Base-by-base conservation (phyloP, 139 green algal genomes). In the Haematococcus lacustris region DNA sequence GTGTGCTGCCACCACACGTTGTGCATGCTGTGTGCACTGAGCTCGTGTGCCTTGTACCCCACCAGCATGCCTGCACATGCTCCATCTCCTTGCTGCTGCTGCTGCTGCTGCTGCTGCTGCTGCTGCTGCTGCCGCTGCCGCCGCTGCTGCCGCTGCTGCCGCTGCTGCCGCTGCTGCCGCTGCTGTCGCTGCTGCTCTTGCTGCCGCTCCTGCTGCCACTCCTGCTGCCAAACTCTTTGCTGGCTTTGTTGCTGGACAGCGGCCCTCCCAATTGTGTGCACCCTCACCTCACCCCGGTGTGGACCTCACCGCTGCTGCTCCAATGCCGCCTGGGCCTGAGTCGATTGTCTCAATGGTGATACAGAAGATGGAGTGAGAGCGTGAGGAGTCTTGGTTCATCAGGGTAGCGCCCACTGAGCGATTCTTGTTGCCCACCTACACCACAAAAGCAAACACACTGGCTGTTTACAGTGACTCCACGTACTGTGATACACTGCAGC, bases 341-440 rank as follows among this genome's bases (percentile, higher is more conserved):
- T n/a, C n/a, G n/a, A 53, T 53, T 6, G 37, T 53, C 23, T 97
- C 93, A 28, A 95, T 88, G 59, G 94, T 96, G 70, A 98, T 88
- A 61, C 93, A 95, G 83, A 96, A 94, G 39, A 98, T 89, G 1
- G 90, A 88, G 74, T 97, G 91, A 3, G 84, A 92, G 53, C 91
- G 84, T 13, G 81, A 91, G 40, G 77, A 90, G 32, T 93, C 75
- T 78, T 97, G 88, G 81, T 98, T 98, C 76, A 97, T 88, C 67
- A 91, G 91, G 59, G 91, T 97, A 32, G 90, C 83, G 5, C 92
- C 93, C 17, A 91, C 84, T 3, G 79, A 83, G 30, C 91, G 76
- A 57, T 92, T 93, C 76, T 88, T 89, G 78, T 88, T 90, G 33
- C 90, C 91, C 35, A 88, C 79, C 85, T 93, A 74, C 38, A 79